These are phyloP conservation scores for Trichothecium sympodiale DNA, from an alignment of 2,329 filamentous ascomycete species.

Conservation along the genomic window DNA sequence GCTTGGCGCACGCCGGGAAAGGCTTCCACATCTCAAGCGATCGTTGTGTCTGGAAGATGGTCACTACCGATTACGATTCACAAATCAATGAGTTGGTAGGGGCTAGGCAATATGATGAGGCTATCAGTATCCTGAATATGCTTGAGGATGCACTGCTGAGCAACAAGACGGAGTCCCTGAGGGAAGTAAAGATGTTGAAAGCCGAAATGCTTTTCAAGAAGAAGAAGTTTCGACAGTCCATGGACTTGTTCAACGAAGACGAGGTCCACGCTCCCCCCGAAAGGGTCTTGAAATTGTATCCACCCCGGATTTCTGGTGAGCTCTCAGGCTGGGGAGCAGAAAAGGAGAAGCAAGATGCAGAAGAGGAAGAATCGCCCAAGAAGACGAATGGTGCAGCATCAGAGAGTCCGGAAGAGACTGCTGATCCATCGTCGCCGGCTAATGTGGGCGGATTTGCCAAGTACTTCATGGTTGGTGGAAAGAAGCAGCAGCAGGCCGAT, in stretches of 20 bases:
- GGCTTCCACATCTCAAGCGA: conserved; percentile 92
- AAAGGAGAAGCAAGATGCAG: conserved; percentile 30
- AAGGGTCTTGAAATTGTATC: conserved; percentile 76
- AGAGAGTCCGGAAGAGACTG: conserved; percentile 14
- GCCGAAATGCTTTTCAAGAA: conserved; percentile 74
- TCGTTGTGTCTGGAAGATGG: conserved; percentile 91
- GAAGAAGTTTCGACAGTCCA: conserved; percentile 71
- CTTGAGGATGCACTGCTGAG: conserved; percentile 83
- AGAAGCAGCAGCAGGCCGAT: conserved; percentile 36
- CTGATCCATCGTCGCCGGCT: conserved; percentile 22
- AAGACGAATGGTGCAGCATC: conserved; percentile 2
- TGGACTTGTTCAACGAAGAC: conserved; percentile 78
- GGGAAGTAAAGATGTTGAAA: conserved; percentile 85
- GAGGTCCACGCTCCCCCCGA: conserved; percentile 85
- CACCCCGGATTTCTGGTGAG: conserved; percentile 71
- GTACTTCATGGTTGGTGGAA: conserved; percentile 34
- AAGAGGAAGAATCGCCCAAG: neutral
- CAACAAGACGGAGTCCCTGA: conserved; percentile 69
- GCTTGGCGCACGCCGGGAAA: conserved; percentile 90
- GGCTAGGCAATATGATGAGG: conserved; percentile 71
- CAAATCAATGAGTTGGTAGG: conserved; percentile 77
- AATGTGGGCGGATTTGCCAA: conserved; percentile 39
- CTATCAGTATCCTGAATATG: conserved; percentile 78
- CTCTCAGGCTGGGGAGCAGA: conserved; percentile 48
- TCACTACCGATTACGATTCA: conserved; percentile 77